Evolutionary conservation across 345 rosid species (phyloP), one percentile per base, ranked within the genome.

Genomic region (Eucalyptus marginata): DNA sequence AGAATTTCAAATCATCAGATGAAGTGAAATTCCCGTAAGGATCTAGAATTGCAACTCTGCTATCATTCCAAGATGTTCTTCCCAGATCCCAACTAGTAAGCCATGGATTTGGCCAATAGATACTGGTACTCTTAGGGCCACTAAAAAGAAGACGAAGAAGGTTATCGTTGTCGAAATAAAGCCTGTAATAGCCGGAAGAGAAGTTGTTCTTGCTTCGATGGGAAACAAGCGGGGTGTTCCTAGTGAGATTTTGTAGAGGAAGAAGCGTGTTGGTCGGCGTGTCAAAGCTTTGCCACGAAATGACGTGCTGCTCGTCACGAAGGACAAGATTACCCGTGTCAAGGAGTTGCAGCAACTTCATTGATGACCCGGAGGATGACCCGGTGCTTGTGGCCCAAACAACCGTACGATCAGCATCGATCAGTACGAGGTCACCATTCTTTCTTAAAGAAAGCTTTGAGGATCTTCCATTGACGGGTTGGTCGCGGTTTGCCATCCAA

Each of bases 41-140:
- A 58, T 58, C 64, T 4, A 58, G 64, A 27, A 58, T 58, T 25
- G 64, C 64, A 4, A 58, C 64, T 5, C n/a, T 58, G 2, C 64
- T 58, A 5, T 58, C 64, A 25, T 58, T 58, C 27, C 13, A 58
- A 58, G 64, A 2, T 58, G 64, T 4, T 25, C 64, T 58, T 25
- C 1, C 0, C 0, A 13, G 2, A 0, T 58, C n/a, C 64, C 13
- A 25, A 25, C 29, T 58, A 10, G 1, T 58, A 58, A 25, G n/a
- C 64, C n/a, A 24, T 25, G 64, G 64, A 58, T 58, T 1, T 58
- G 64, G 64, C 64, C 64, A 58, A 58, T 25, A 58, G 64, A 25
- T 5, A 25, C 64, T 58, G 64, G 64, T 25, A 10, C 25, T 25
- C 14, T 58, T 24, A 25, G 64, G 64, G 64, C 64, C 64, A 2